Percentiles rank a stretch among this genome's conserved stretches.
Evolutionary conservation across 2,329 filamentous ascomycete genomes (phyloP).

Genomic region (Calycina herbarum): DNA sequence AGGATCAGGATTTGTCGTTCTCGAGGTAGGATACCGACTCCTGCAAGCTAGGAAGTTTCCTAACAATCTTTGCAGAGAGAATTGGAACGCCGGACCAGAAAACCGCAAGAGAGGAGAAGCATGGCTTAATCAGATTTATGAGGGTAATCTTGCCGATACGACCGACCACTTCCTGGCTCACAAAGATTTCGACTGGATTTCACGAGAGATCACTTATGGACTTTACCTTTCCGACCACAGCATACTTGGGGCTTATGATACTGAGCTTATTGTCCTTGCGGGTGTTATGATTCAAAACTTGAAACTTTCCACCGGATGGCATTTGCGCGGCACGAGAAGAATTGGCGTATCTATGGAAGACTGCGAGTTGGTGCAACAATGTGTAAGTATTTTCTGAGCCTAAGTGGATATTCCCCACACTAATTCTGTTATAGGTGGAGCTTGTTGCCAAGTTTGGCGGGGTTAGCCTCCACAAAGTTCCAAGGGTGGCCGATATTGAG

Average conservation of each 20-base stretch:
- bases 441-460: conserved; percentile 41
- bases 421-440: conserved; percentile 35
- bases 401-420: background rate
- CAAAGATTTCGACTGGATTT: conserved; percentile 52
- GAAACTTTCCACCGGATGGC: conserved; percentile 53
- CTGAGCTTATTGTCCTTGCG: conserved; percentile 53
- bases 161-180: conserved; percentile 45
- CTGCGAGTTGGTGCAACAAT: conserved; percentile 41
- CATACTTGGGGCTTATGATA: conserved; percentile 54
- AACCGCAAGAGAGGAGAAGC: conserved; percentile 53
- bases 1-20: conserved; percentile 54
- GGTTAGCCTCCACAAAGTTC: conserved; percentile 38
- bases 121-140: conserved; percentile 55
- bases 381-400: conserved; percentile 27
- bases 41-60: background rate
- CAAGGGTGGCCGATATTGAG: conserved; percentile 43
- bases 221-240: conserved; percentile 57
- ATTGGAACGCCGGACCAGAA: conserved; percentile 57
- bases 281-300: conserved; percentile 61
- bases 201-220: conserved; percentile 57
- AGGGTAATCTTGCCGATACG: conserved; percentile 35
- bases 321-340: conserved; percentile 50
- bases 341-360: conserved; percentile 47
- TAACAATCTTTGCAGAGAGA: conserved; percentile 43
- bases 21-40: conserved; percentile 24